phyloP scores from a whole-genome alignment of 495 filamentous ascomycete species.

The Hypoxylon perforatum region DNA sequence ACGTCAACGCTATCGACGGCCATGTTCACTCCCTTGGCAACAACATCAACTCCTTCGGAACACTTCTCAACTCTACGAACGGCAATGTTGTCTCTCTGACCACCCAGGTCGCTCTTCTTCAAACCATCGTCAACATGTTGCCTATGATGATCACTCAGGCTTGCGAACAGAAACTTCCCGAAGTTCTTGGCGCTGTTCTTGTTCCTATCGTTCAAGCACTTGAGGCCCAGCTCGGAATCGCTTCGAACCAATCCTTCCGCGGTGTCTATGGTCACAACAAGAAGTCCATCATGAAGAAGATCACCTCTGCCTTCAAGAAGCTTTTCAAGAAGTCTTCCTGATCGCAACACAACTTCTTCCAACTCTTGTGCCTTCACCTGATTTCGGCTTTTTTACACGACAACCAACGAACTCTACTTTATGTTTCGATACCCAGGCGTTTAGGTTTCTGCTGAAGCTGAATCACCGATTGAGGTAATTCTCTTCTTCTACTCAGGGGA shows the following conservation, averaged over 20 bases:
- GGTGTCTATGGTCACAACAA: neutral
- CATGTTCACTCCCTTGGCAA: slow-evolving; percentile 44
- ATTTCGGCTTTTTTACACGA: too few relatives aligned
- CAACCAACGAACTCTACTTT: too few relatives aligned
- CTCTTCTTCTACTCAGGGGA: too few relatives aligned
- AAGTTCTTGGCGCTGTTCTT: slow-evolving; percentile 5
- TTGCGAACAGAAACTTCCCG: slow-evolving; percentile 21
- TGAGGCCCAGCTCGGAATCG: slow-evolving; percentile 4
- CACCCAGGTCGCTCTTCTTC: slow-evolving; percentile 32
- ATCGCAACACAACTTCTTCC: too few relatives aligned
- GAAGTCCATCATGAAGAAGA: too few relatives aligned
- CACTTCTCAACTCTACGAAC: slow-evolving; percentile 44
- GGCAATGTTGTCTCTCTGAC: slow-evolving; percentile 36
- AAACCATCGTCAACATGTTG: slow-evolving; percentile 42
- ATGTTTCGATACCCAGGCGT: too few relatives aligned
- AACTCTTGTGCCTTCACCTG: too few relatives aligned
- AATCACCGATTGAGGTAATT: too few relatives aligned
- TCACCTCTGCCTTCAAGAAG: too few relatives aligned
- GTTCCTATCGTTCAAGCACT: slow-evolving; percentile 9
- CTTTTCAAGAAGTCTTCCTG: slow-evolving; percentile 2
- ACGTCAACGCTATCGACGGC: slow-evolving; percentile 42
- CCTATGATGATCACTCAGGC: slow-evolving; percentile 32
- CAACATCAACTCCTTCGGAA: slow-evolving; percentile 40
- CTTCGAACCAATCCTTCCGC: too few relatives aligned
- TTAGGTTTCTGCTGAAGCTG: too few relatives aligned